Conservation (phyloP, 768 basidiomycete genomes). For the Nidularia sp. region DNA sequence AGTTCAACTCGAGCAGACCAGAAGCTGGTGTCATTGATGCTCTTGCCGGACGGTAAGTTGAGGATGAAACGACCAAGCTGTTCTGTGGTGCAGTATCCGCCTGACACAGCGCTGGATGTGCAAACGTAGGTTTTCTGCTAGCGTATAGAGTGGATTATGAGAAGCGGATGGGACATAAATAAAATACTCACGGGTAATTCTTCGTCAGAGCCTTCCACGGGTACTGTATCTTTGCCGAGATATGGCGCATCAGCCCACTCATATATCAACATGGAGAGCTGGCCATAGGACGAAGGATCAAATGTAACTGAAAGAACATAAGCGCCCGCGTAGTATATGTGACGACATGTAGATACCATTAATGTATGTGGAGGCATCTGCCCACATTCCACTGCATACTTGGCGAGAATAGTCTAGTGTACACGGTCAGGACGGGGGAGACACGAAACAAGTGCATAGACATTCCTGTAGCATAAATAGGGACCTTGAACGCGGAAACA, state of each 20-base stretch:
- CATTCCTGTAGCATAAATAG: constrained; percentile 60
- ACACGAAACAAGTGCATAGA: constrained; percentile 4
- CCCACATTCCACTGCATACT: constrained; percentile 97
- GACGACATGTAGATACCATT: constrained; percentile 56
- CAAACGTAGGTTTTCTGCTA: constrained; percentile 92
- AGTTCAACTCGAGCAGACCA: constrained; percentile 82
- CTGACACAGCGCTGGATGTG: constrained; percentile 72
- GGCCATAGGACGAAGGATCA: constrained; percentile 71
- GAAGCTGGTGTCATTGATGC: constrained; percentile 73
- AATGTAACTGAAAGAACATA: constrained; percentile 59
- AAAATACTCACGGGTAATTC: constrained; percentile 59
- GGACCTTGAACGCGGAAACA: constrained; percentile 52
- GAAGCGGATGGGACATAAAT: background rate
- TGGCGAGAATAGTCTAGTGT: constrained; percentile 72
- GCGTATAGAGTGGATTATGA: constrained; percentile 10
- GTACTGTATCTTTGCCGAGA: constrained; percentile 59
- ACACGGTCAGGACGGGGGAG: constrained; percentile 4
- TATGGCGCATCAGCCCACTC: constrained; percentile 90
- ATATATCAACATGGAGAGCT: constrained; percentile 92
- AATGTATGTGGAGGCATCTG: constrained; percentile 70
- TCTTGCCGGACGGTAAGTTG: constrained; percentile 57
- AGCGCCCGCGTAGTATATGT: constrained; percentile 1
- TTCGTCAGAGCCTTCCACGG: constrained; percentile 38
- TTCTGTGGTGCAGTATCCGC: constrained; percentile 62
- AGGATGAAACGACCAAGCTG: constrained; percentile 91